Base-by-base conservation (phyloP, 1,139 yeast genomes). In the Candida smagusa region DNA sequence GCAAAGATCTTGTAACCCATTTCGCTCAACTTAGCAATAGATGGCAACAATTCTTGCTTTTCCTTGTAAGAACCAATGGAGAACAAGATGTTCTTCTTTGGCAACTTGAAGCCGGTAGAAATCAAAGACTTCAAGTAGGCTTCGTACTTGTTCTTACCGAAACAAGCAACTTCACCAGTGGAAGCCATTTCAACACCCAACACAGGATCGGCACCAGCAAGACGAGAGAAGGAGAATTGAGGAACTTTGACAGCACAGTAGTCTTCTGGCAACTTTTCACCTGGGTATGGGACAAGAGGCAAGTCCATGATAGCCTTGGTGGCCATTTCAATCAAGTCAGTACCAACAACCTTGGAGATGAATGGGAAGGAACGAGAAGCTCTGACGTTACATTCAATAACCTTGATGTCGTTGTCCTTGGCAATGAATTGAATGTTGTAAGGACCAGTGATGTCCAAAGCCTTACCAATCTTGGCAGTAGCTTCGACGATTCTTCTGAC, bases 131-230 rank as follows among this genome's bases (percentile, higher is more conserved):
- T 92, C 68, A 94, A 70, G 70, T 94, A 94, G 24, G 98, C 98
- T 69, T 94, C 98, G 58, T 89, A 89, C 67, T 92, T 90, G 75
- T 92, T 84, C 59, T 76, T 88, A 57, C 98, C 99, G 61, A 94
- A 90, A 48, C 95, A 81, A 37, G 99, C 99, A 56, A 92, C 98
- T 68, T 92, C 98, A 77, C 98, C 98, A 46, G 98, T 92, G 22
- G 97, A 90, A 28, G 98, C 97, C 98, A 92, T 92, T 68, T 92
- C 98, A 51, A 92, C 98, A 68, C 98, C 98, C 52, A 92, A 75
- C 44, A 92, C 89, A 38, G 98, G 98, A 64, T 92, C 98, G 44
- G 98, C 98, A 54, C 98, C 98, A 36, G 97, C 89, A 55, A 92
- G 79, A 65, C 98, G 83, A 31, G 97, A 86, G 81, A 92, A 92